These are phyloP conservation scores for Hypholoma fasciculare DNA, from an alignment of 768 basidiomycete species.

Conservation along the genomic window DNA sequence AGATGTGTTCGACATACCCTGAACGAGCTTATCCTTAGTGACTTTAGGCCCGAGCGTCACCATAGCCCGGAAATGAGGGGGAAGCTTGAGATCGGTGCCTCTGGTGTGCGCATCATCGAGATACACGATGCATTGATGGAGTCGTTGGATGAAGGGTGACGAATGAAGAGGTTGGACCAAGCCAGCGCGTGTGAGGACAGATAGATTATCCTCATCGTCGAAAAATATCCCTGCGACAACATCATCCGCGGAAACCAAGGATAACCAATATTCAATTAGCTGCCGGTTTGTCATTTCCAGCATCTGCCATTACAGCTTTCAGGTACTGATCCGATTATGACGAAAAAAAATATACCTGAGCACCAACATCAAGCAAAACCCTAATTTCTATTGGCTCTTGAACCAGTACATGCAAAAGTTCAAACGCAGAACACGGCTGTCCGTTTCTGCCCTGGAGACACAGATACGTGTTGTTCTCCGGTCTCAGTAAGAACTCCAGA, in stretches of 20 bases:
- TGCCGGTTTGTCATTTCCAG: slow-evolving; percentile 46
- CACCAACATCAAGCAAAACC: slow-evolving; percentile 56
- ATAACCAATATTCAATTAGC: slow-evolving; percentile 42
- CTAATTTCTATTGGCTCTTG: slow-evolving; percentile 35
- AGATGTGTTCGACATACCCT: slow-evolving; percentile 30
- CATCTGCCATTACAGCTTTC: slow-evolving; percentile 20
- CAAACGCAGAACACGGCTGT: slow-evolving; percentile 17
- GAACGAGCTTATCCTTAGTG: slow-evolving; percentile 51
- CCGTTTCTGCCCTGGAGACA: slow-evolving; percentile 21
- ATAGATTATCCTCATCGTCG: slow-evolving; percentile 34
- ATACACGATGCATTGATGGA: slow-evolving; percentile 43
- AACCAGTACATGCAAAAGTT: slow-evolving; percentile 32
- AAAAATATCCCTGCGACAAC: slow-evolving; percentile 45
- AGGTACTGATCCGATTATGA: background rate
- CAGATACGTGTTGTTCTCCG: slow-evolving; percentile 40
- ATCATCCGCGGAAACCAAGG: slow-evolving; percentile 12
- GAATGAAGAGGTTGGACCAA: slow-evolving; percentile 31
- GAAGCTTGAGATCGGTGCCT: slow-evolving; percentile 55
- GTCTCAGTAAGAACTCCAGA: slow-evolving; percentile 33
- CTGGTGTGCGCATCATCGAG: slow-evolving; percentile 55
- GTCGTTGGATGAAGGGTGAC: slow-evolving; percentile 35
- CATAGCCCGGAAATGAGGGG: slow-evolving; percentile 40
- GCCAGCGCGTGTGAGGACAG: slow-evolving; percentile 36
- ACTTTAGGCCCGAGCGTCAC: slow-evolving; percentile 52
- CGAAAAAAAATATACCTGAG: slow-evolving; percentile 32